These are phyloP conservation scores for Hapsidospora chrysogenum DNA, from an alignment of 495 filamentous ascomycete species.

Conservation along the genomic window DNA sequence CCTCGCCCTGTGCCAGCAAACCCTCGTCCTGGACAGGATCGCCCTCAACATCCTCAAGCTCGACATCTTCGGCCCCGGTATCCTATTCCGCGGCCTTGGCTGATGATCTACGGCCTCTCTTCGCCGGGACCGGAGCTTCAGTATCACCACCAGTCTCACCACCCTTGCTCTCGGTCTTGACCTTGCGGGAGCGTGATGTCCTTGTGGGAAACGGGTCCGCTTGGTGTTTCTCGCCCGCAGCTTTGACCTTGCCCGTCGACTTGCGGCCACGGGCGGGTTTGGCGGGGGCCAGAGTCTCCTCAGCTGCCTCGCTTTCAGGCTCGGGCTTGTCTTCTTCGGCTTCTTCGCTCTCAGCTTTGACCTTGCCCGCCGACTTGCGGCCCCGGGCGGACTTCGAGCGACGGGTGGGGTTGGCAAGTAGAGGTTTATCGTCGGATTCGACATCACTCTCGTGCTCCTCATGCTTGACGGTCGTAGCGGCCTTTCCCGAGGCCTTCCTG, in stretches of 20 bases:
- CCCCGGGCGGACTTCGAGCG: neutral
- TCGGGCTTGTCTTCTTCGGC: neutral
- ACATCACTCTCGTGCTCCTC: constrained; percentile 10
- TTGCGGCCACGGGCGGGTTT: neutral
- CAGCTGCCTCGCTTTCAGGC: too few relatives aligned
- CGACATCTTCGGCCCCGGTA: neutral
- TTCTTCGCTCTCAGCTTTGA: neutral
- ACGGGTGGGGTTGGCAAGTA: too few relatives aligned
- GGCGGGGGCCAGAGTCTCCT: too few relatives aligned
- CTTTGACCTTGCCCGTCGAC: neutral
- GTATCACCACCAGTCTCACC: neutral
- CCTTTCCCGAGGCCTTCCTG: constrained; percentile 6
- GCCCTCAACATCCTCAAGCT: constrained; percentile 1
- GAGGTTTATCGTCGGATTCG: too few relatives aligned
- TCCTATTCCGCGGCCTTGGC: too few relatives aligned
- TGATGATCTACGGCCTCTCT: constrained; percentile 3
- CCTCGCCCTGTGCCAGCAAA: too few relatives aligned
- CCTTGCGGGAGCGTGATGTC: too few relatives aligned
- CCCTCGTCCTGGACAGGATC: too few relatives aligned
- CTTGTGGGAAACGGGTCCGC: too few relatives aligned
- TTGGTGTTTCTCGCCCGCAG: neutral
- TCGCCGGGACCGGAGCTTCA: neutral
- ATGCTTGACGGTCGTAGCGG: constrained; percentile 7
- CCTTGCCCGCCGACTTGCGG: neutral
- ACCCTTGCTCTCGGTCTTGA: neutral